phyloP scores from a whole-genome alignment of 1,139 yeast species.

The Geotrichum carabidarum region DNA sequence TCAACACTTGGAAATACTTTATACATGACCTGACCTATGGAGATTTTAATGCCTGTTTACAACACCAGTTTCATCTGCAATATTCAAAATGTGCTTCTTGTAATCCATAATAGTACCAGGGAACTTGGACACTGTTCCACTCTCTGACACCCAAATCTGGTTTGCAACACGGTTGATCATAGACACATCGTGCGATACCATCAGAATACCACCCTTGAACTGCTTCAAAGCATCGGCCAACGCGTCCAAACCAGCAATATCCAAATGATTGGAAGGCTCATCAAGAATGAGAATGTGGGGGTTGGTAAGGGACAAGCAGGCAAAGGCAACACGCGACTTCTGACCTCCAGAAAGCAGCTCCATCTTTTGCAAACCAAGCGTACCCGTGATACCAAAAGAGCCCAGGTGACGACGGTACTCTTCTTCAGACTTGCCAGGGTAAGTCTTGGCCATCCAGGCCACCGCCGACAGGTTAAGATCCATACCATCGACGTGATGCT shows the following conservation, averaged over 20 bases:
- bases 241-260: constrained; percentile 96
- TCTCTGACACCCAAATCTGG: constrained; percentile 92
- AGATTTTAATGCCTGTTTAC: constrained; percentile 62
- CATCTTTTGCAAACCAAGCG: constrained; percentile 89
- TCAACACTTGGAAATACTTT: neutral
- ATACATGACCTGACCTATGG: neutral
- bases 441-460: constrained; percentile 84
- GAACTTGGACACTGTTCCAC: constrained; percentile 71
- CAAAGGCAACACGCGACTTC: constrained; percentile 96
- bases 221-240: constrained; percentile 78
- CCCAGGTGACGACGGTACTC: constrained; percentile 96
- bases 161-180: constrained; percentile 84
- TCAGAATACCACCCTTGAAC: constrained; percentile 90
- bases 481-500: constrained; percentile 98
- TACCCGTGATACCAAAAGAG: constrained; percentile 93
- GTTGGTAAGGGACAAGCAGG: constrained; percentile 80
- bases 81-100: constrained; percentile 75
- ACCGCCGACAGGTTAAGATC: constrained; percentile 84
- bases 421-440: constrained; percentile 93
- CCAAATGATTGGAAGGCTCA: constrained; percentile 98
- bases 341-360: constrained; percentile 93
- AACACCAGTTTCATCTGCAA: constrained; percentile 82
- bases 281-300: constrained; percentile 93
- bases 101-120: constrained; percentile 82
- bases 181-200: constrained; percentile 96